Base-by-base conservation (phyloP, 2,329 filamentous ascomycete genomes). In the Lasiodiplodia hormozganensis region DNA sequence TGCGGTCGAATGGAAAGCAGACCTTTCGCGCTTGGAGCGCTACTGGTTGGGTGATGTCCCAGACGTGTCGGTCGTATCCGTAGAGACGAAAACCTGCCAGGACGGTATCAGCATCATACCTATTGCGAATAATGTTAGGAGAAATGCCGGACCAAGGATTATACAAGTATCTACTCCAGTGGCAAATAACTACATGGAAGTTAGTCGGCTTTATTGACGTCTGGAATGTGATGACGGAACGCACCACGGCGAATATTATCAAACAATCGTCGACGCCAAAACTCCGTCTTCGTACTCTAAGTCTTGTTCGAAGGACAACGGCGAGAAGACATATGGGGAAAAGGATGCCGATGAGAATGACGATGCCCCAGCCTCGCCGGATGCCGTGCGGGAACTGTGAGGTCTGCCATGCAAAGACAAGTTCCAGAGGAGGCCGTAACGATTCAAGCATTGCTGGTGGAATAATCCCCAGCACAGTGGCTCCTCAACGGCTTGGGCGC, bases 31-130 rank as follows among this genome's bases (percentile, higher is more conserved):
- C 47, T 34, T 56, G 47, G 11, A 68, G 34, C 14, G 57, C 67
- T 25, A 57, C 28, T 16, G 51, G 47, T n/a, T 38, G 57, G 10
- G 57, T 47, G 12, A 68, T 7, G 38, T 68, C 67, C 67, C 67
- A 68, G 21, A 34, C 52, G n/a, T 68, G 67, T 21, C 67, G 58
- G 14, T 68, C 67, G 36, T 64, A 68, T 2, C 67, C 67, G 28
- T 64, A 65, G 18, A 31, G 40, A 10, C 36, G 58, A 28, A 62
- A 51, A 11, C 18, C 53, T 60, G 18, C 2, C 12, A 10, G 14
- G 28, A 14, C 34, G 23, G 12, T 6, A 36, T 67, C 14, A 65
- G 62, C 28, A 25, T 28, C 36, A 21, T 25, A 1, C 10, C 16
- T 31, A 21, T 16, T 18, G 21, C 18, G 4, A 18, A 11, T 21